Evolutionary conservation across 108 stramenopile species (phyloP), one percentile per base, ranked within the genome.

Genomic region (Nannochloropsis oceanica): DNA sequence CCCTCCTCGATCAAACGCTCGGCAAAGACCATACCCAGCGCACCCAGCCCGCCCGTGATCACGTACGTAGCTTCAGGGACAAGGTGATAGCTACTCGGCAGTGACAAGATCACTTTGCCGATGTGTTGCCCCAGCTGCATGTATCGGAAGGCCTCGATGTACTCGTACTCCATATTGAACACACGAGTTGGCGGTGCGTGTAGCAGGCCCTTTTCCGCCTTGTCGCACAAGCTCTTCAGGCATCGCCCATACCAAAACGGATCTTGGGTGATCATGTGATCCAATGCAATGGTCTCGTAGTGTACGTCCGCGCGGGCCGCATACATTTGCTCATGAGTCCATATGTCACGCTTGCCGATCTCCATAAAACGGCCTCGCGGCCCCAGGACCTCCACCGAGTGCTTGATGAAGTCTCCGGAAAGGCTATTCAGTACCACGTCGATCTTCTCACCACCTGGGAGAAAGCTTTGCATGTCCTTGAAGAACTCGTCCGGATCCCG

Each of bases 31-130:
- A 86, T 26, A 12, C 86, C 86, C 18, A 86, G 26, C 26, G 81
- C 86, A 27, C 86, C 86, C 1, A 82, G 73, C 13, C 86, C 86
- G 20, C 86, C 86, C 8, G 86, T 86, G 59, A 86, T 73, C 25
- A 86, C 79, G 83, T 86, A 86, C 0, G 79, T 80, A 12, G 42
- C 86, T 26, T 26, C 8, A 26, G 79, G 18, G 5, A n/a, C 22
- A n/a, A 73, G 59, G 59, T 73, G 59, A n/a, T 73, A 73, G 9
- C 8, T 73, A 9, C 59, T 73, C 22, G 59, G 59, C 59, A 73
- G 10, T n/a, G 59, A 73, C 59, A 73, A n/a, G n/a, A 73, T 73
- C 59, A 73, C 59, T n/a, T 73, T 73, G 18, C 59, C 59, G 8
- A 73, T 73, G n/a, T 73, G 59, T 73, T 73, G 59, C n/a, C 59